phyloP scores from a whole-genome alignment of 2,329 filamentous ascomycete genomes.

The Sporothrix schenckii region DNA sequence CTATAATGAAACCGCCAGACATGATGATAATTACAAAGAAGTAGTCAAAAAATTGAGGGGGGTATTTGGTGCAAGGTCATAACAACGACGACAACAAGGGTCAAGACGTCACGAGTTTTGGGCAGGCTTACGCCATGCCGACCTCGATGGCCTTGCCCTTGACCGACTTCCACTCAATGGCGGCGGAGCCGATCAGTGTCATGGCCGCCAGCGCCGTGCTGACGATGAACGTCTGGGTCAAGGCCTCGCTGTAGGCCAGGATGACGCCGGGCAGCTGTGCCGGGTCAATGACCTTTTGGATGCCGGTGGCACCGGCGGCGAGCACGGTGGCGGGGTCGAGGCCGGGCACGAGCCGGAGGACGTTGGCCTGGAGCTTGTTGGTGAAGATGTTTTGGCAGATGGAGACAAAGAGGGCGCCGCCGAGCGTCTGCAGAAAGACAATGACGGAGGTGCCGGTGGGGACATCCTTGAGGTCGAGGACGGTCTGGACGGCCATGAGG shows the following conservation, averaged over 20 bases:
- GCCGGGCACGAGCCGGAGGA: slow-evolving; percentile 40
- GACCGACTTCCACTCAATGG: slow-evolving; percentile 52
- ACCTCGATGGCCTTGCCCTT: slow-evolving; percentile 42
- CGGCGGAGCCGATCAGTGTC: slow-evolving; percentile 41
- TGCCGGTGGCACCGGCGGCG: slow-evolving; percentile 38
- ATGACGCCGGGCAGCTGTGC: slow-evolving; percentile 33
- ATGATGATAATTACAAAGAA: slow-evolving; percentile 8
- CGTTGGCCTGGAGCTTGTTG: slow-evolving; percentile 44
- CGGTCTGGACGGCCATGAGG: slow-evolving; percentile 48
- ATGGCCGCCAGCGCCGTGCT: slow-evolving; percentile 46
- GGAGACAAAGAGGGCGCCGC: slow-evolving; percentile 47
- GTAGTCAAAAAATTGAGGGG: background rate
- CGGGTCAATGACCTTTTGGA: slow-evolving; percentile 33
- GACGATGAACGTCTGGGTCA: slow-evolving; percentile 42
- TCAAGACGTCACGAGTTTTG: too few relatives aligned
- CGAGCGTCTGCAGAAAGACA: slow-evolving; percentile 46
- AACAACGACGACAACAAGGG: background rate
- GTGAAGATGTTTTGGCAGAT: slow-evolving; percentile 50
- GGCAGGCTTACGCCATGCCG: background rate
- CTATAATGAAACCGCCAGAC: slow-evolving; percentile 15
- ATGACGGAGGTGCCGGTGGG: slow-evolving; percentile 47
- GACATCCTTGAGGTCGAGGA: slow-evolving; percentile 46
- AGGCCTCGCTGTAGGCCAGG: slow-evolving; percentile 43
- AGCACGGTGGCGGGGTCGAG: slow-evolving; percentile 38
- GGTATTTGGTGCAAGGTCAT: background rate